Base-by-base conservation (phyloP, 2,329 filamentous ascomycete species). In the Neopestalotiopsis rosae region DNA sequence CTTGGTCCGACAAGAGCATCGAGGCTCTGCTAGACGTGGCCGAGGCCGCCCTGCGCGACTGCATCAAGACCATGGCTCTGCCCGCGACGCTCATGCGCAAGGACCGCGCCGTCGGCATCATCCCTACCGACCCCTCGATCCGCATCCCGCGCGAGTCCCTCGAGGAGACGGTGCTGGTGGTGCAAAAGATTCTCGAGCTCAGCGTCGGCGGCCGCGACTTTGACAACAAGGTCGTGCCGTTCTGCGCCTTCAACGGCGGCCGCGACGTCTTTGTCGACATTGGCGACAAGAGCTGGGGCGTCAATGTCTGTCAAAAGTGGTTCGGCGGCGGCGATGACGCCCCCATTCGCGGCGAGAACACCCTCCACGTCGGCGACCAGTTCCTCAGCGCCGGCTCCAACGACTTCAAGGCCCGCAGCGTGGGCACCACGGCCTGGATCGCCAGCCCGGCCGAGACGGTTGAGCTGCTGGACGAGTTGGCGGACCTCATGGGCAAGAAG, bases 261-360 rank as follows among this genome's bases (percentile, higher is more conserved):
- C 95, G 96, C 71, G 96, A 99, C 79, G 94, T 98, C 57, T 99
- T 99, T 81, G 95, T 99, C 67, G 96, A 99, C 79, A 98, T 99
- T 76, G 96, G 96, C 68, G 96, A 99, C 83, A 99, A 99, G 83
- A 94, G 92, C 66, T 97, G 95, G 92, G 96, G 96, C 72, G 96
- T 99, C 2, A 87, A 93, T 42, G 94, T 95, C 4, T 98, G 95
- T 79, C 96, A 99, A 83, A 88, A 91, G 69, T 97, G 94, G 85
- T 97, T 98, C 78, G 89, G 86, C 1, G 89, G 67, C 20, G 89
- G 67, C 20, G 69, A 70, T 42, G 67, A 68, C 34, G 69, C 68
- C n/a, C 72, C 76, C 49, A 90, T 98, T 74, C 85, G 87, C 64
- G 92, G 90, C 3, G 89, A 91, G 72, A 92, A 92, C 76, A 98